Percentiles rank a stretch among this genome's conserved stretches.
These are phyloP conservation scores for Tricholoma terreum DNA, from an alignment of 768 basidiomycete species.

Conservation along the genomic window DNA sequence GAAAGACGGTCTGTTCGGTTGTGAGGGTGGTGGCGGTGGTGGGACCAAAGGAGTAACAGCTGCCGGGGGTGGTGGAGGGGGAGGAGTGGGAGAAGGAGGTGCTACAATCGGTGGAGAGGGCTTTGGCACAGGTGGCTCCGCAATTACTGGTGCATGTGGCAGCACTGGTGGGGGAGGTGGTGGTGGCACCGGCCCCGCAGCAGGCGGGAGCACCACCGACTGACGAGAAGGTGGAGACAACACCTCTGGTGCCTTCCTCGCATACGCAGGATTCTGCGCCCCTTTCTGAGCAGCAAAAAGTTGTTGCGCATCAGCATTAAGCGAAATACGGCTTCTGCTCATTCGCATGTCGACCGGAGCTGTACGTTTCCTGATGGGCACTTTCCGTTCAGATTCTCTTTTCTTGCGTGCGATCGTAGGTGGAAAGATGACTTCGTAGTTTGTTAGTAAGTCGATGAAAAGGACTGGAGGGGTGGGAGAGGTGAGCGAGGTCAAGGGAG, in stretches of 20 bases:
- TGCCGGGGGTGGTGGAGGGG: constrained; percentile 30
- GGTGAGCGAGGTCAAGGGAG: constrained; percentile 1
- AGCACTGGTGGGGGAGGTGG: constrained; percentile 19
- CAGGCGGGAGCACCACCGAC: constrained; percentile 13
- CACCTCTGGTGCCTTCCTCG: constrained; percentile 32
- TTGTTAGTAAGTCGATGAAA: constrained; percentile 80
- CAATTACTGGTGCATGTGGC: constrained; percentile 1
- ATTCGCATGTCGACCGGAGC: constrained; percentile 86
- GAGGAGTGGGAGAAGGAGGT: constrained; percentile 16
- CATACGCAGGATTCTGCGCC: constrained; percentile 49
- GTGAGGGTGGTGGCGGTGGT: constrained; percentile 27
- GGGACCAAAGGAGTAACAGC: constrained; percentile 17
- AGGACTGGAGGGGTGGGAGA: constrained; percentile 47
- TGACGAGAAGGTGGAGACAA: constrained; percentile 28
- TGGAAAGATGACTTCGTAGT: constrained; percentile 73
- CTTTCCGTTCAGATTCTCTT: constrained; percentile 80
- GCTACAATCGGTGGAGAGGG: constrained; percentile 22
- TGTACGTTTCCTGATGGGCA: constrained; percentile 83
- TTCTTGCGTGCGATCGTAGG: constrained; percentile 83
- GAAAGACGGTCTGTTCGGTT: constrained; percentile 37
- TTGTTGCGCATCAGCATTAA: constrained; percentile 66
- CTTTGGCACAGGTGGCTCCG: constrained; percentile 16
- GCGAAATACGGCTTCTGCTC: constrained; percentile 72
- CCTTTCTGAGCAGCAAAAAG: constrained; percentile 69
- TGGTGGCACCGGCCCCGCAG: constrained; percentile 6